These are phyloP conservation scores for Podila minutissima DNA, from an alignment of 192 early-diverging fungal genomes.

Conservation along the genomic window DNA sequence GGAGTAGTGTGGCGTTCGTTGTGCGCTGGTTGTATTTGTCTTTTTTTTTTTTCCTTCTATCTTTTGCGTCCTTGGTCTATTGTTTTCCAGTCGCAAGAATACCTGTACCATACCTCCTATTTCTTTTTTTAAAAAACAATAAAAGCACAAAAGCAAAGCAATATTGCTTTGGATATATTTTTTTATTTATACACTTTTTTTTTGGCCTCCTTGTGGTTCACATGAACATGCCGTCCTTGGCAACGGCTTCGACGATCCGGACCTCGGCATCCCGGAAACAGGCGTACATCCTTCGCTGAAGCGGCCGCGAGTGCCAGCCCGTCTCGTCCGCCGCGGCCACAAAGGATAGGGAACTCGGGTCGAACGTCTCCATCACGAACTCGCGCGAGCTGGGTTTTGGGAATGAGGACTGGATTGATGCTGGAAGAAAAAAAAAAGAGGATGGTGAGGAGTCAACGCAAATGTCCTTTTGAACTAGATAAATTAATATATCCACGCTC, in stretches of 20 bases:
- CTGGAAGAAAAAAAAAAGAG: background rate
- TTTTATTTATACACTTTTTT: background rate
- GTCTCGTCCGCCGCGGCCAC: constrained; percentile 1
- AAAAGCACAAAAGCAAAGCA: background rate
- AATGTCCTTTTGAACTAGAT: too few species aligned
- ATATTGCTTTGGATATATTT: background rate
- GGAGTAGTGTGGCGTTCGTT: constrained; percentile 7
- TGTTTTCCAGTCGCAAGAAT: background rate
- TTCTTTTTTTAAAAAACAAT: background rate
- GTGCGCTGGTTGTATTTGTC: background rate
- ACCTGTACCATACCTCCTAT: background rate
- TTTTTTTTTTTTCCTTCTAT: constrained; percentile 1
- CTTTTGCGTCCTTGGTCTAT: background rate
- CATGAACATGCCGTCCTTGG: constrained; percentile 42
- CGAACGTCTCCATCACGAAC: constrained; percentile 60
- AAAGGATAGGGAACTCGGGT: constrained; percentile 14
- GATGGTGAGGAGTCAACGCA: background rate
- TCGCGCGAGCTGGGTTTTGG: constrained; percentile 62
- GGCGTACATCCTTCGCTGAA: constrained; percentile 15
- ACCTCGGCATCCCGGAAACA: constrained; percentile 32
- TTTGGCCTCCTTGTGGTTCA: background rate
- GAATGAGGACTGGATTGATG: constrained; percentile 45
- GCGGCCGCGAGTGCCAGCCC: constrained; percentile 15
- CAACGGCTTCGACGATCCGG: constrained; percentile 41
- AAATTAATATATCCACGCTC: too few species aligned